These are phyloP conservation scores for Apodospora peruviana DNA, from an alignment of 495 filamentous ascomycete species.

Conservation along the genomic window DNA sequence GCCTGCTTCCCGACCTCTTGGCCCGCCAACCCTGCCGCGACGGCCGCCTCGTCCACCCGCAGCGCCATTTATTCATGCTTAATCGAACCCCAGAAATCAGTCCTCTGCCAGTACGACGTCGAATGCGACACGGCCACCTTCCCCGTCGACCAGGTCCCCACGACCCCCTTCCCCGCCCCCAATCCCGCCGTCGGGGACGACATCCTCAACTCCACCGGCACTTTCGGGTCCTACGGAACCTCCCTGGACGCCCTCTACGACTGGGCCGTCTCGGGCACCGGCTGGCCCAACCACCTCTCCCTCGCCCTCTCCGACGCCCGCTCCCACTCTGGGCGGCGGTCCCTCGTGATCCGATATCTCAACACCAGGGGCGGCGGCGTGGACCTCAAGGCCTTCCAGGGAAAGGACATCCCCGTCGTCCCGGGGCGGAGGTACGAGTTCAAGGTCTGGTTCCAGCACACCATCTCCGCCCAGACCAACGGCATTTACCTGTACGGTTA, in stretches of 20 bases:
- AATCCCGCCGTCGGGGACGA: not conserved
- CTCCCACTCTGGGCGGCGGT: not conserved
- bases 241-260: not conserved
- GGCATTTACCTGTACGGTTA: not conserved
- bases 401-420: not conserved
- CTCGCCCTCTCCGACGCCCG: not conserved
- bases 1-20: not conserved
- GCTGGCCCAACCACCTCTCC: not conserved
- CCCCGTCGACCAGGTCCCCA: not conserved
- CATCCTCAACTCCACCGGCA: not conserved
- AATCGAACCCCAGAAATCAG: not conserved
- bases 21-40: not conserved
- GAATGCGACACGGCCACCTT: not conserved
- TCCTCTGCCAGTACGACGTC: not conserved
- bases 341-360: not conserved
- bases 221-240: not conserved
- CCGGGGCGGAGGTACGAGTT: not conserved
- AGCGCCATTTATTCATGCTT: not conserved
- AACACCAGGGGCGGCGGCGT: not conserved
- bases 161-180: not conserved
- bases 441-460: not conserved
- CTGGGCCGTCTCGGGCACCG: not conserved
- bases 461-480: not conserved
- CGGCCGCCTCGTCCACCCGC: not conserved
- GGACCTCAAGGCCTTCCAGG: not conserved